Evolutionary conservation across 805 yeast genomes (phyloP), one percentile per base, ranked within the genome.

Genomic region (Candida broadrunensis): DNA sequence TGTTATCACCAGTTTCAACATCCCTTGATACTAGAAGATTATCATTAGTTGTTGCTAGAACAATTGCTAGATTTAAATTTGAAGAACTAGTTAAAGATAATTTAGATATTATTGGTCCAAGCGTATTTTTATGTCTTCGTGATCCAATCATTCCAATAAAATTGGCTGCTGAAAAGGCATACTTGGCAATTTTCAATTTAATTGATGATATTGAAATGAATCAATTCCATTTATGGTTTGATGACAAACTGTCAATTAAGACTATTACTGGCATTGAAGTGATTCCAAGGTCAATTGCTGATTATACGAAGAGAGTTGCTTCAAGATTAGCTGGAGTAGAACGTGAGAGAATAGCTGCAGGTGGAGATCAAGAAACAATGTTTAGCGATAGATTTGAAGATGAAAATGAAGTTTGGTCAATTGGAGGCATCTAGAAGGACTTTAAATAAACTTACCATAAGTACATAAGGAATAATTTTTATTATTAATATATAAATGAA

Each of bases 151-250:
- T 91, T 54, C 97, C 99, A 4, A 83, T 91, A 50, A 90, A 89
- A 55, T 72, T 91, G 46, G 97, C 97, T 1, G 96, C 96, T 6
- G 99, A 91, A 60, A 88, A 88, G 67, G 89, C 95, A 1, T 89
- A 77, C 60, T 59, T 90, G 49, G 79, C 87, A 2, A 57, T 88
- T 14, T 84, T 89, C 63, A 71, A 76, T 36, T 67, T 91, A 51
- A 83, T 86, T 24, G 87, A 83, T 20, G 96, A 85, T 47, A 76
- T 66, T 8, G 67, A 71, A 16, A 58, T 75, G 65, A 60, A 46
- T 1, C 57, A 63, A 19, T 88, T 87, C 66, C 75, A 74, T 39
- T 52, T 53, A 9, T 91, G 97, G 97, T 76, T 85, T 41, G 65
- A 57, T 2, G 56, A 68, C 13, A 60, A 70, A 41, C 65, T 52